A percentile compares a stretch with the other conserved stretches of the same genome.
Evolutionary conservation across 2,329 filamentous ascomycete genomes (phyloP).

Genomic region (Metarhizium guizhouense): DNA sequence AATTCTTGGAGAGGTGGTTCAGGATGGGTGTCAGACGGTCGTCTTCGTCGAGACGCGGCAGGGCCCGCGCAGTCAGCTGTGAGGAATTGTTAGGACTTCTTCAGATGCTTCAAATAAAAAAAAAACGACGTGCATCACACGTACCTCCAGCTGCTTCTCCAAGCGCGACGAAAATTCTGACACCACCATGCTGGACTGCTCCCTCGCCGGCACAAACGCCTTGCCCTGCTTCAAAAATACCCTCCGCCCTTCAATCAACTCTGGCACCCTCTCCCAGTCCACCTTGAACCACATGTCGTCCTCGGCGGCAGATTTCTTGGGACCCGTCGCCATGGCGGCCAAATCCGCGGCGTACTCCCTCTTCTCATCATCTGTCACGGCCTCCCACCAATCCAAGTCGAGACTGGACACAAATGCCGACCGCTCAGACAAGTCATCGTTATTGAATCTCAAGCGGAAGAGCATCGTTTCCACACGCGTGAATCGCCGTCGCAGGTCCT

Average conservation of each 20-base stretch:
- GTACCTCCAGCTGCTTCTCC: conserved; percentile 74
- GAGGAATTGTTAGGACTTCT: neutral
- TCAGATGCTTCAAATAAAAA: too few species aligned
- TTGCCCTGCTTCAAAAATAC: conserved; percentile 74
- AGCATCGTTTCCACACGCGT: conserved; percentile 80
- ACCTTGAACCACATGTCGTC: conserved; percentile 94
- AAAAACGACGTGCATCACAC: conserved; percentile 8
- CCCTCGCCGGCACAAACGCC: conserved; percentile 80
- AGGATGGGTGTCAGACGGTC: conserved; percentile 68
- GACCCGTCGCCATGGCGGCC: conserved; percentile 32
- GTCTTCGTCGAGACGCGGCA: conserved; percentile 91
- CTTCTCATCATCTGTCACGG: conserved; percentile 71
- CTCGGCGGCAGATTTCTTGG: conserved; percentile 39
- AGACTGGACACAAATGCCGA: conserved; percentile 67
- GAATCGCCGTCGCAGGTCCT: conserved; percentile 83
- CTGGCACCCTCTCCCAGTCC: conserved; percentile 87
- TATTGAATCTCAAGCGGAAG: conserved; percentile 72
- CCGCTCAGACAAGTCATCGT: conserved; percentile 67
- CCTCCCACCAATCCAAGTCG: conserved; percentile 84
- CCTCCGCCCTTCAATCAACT: conserved; percentile 71
- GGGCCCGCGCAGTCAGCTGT: conserved; percentile 77
- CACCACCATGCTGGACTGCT: conserved; percentile 83
- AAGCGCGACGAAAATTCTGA: conserved; percentile 75
- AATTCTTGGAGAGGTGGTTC: conserved; percentile 84
- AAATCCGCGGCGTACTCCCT: conserved; percentile 53